phyloP scores from a whole-genome alignment of 345 rosid genomes.

The Boechera retrofracta region DNA sequence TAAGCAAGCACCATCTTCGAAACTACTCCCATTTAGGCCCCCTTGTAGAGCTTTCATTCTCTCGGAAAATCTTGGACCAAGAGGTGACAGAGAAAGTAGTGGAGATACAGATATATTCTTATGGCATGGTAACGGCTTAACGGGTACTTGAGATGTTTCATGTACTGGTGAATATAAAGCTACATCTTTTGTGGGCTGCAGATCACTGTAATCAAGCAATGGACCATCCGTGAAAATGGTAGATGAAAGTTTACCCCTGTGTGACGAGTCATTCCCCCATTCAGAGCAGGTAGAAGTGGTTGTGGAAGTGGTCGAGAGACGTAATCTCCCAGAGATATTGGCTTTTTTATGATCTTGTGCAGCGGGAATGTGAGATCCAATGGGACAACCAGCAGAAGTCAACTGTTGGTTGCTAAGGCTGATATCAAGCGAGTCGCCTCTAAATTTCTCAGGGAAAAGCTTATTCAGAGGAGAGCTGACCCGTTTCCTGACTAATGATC shows the following conservation, averaged over 20 bases:
- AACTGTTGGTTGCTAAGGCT: conserved; percentile 49
- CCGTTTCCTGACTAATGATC: conserved; percentile 70
- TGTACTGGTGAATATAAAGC: conserved; percentile 39
- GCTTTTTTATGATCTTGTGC: conserved; percentile 72
- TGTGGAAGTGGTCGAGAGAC: conserved; percentile 46
- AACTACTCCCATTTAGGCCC: conserved; percentile 34
- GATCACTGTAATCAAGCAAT: conserved; percentile 49
- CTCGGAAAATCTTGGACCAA: conserved; percentile 72
- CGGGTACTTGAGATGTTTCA: conserved; percentile 47
- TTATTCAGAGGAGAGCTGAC: conserved; percentile 67
- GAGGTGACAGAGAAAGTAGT: conserved; percentile 78
- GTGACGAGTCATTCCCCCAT: conserved; percentile 38
- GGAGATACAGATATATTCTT: conserved; percentile 56
- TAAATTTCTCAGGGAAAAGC: conserved; percentile 57
- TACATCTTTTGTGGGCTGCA: conserved; percentile 25
- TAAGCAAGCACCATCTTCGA: conserved; percentile 39
- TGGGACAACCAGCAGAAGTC: conserved; percentile 39
- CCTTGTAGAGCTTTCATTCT: conserved; percentile 53
- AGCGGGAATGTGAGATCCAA: conserved; percentile 38
- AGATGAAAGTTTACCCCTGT: conserved; percentile 47
- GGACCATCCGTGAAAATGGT: conserved; percentile 70
- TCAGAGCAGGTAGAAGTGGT: conserved; percentile 52
- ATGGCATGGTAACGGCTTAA: conserved; percentile 44
- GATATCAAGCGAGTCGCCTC: conserved; percentile 57
- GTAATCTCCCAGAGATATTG: conserved; percentile 54